These are phyloP conservation scores for Emericellopsis cladophorae DNA, from an alignment of 2,329 filamentous ascomycete species.

Conservation along the genomic window DNA sequence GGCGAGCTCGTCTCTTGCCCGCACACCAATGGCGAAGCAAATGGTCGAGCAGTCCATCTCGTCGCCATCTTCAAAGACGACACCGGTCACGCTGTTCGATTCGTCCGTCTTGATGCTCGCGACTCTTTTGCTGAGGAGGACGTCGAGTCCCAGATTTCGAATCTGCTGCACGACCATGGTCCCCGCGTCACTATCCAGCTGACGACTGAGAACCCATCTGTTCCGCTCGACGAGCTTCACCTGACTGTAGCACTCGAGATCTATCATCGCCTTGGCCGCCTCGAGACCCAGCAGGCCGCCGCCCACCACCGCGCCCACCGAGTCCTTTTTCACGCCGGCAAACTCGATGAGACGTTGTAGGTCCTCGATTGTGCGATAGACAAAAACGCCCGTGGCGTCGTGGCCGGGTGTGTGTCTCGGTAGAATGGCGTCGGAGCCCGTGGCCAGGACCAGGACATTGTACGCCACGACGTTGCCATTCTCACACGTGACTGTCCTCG, in stretches of 20 bases:
- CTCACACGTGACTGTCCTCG: constrained; percentile 58
- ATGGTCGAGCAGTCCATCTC: constrained; percentile 66
- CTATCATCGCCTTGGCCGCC: constrained; percentile 85
- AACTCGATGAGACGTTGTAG: constrained; percentile 37
- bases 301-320: constrained; percentile 65
- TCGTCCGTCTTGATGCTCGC: constrained; percentile 57
- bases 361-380: constrained; percentile 79
- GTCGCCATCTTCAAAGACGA: constrained; percentile 72
- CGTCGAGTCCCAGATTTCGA: constrained; percentile 62
- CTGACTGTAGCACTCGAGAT: constrained; percentile 59
- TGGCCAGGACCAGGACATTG: constrained; percentile 73
- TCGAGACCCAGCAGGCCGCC: constrained; percentile 78
- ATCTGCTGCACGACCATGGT: constrained; percentile 75
- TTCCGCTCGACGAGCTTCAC: constrained; percentile 76
- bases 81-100: constrained; percentile 55
- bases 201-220: constrained; percentile 68
- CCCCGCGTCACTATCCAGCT: constrained; percentile 73
- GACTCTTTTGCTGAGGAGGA: constrained; percentile 66
- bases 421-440: constrained; percentile 73
- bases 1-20: constrained; percentile 67
- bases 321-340: constrained; percentile 51
- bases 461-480: constrained; percentile 60
- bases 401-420: constrained; percentile 60
- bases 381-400: constrained; percentile 74
- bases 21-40: constrained; percentile 84